Evolutionary conservation across 768 basidiomycete genomes (phyloP).

Genomic region (Dioszegia crocea): DNA sequence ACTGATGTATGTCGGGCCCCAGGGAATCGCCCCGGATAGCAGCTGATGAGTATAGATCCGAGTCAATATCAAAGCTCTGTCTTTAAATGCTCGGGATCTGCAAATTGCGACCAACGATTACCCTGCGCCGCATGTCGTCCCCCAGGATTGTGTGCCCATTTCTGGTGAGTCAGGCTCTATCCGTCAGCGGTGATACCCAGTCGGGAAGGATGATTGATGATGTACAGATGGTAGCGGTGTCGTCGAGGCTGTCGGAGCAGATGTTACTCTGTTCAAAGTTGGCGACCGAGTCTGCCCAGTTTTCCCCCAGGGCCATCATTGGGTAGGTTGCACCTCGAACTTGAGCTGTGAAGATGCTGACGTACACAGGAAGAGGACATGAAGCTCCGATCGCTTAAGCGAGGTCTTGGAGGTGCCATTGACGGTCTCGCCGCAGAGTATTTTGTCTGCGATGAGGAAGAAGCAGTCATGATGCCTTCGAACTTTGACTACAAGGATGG

Average conservation of each 20-base stretch:
- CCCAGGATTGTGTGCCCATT: constrained; percentile 32
- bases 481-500: constrained; percentile 64
- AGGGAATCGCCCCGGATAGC: not conserved
- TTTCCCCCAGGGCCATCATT: constrained; percentile 38
- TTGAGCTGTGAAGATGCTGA: not conserved
- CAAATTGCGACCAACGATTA: constrained; percentile 44
- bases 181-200: too few species aligned
- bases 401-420: constrained; percentile 39
- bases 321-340: constrained; percentile 12
- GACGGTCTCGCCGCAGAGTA: constrained; percentile 42
- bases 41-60: constrained; percentile 27
- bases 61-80: constrained; percentile 44
- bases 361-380: constrained; percentile 37
- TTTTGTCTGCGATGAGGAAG: constrained; percentile 37
- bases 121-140: constrained; percentile 40
- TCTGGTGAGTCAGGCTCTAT: constrained; percentile 18
- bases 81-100: constrained; percentile 44
- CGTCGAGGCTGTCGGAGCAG: constrained; percentile 33
- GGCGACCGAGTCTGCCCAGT: constrained; percentile 38
- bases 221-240: constrained; percentile 33
- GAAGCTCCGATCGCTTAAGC: constrained; percentile 20
- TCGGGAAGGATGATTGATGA: not conserved
- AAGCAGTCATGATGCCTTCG: constrained; percentile 58
- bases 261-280: constrained; percentile 36
- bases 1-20: constrained; percentile 19